A percentile compares a stretch with the other conserved stretches of the same genome.
phyloP scores from a whole-genome alignment of 2,329 filamentous ascomycete species.

The Niveomyces coronatus region DNA sequence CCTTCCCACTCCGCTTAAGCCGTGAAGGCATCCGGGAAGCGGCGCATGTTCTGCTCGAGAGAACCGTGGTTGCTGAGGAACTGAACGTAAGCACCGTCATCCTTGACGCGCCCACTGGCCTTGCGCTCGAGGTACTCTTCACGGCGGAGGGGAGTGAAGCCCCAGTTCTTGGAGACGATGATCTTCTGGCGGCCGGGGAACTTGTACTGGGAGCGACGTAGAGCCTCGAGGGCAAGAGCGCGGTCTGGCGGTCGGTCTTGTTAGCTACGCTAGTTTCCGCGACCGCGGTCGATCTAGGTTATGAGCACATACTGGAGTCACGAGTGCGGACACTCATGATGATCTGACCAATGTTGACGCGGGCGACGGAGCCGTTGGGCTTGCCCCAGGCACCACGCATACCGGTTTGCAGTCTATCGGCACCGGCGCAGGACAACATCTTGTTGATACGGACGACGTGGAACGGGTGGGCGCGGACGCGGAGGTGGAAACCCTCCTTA shows the following conservation, averaged over 20 bases:
- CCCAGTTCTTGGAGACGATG: constrained; percentile 99
- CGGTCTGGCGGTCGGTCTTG: constrained; percentile 50
- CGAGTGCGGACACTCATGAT: constrained; percentile 94
- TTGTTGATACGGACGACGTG: constrained; percentile 99
- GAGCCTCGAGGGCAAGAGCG: constrained; percentile 89
- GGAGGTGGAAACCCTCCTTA: constrained; percentile 67
- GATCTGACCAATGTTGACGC: constrained; percentile 99
- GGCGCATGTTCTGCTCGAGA: constrained; percentile 77
- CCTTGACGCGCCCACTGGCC: constrained; percentile 84
- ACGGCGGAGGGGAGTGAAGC: constrained; percentile 95
- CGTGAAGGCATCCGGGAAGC: constrained; percentile 89
- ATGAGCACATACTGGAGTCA: constrained; percentile 63
- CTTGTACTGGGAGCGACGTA: constrained; percentile 99
- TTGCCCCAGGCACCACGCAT: constrained; percentile 99
- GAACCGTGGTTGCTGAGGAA: constrained; percentile 93
- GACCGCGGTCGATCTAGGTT: no score
- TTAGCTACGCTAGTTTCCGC: neutral
- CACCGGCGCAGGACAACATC: constrained; percentile 99
- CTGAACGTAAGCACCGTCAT: constrained; percentile 98
- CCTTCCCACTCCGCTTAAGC: constrained; percentile 32
- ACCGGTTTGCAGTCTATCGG: constrained; percentile 99
- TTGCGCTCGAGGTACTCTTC: constrained; percentile 97
- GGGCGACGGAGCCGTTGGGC: constrained; percentile 96
- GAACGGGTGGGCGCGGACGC: constrained; percentile 90
- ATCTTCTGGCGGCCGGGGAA: constrained; percentile 99